Conservation (phyloP, 192 early-diverging fungal genomes). For the Coemansia interrupta region DNA sequence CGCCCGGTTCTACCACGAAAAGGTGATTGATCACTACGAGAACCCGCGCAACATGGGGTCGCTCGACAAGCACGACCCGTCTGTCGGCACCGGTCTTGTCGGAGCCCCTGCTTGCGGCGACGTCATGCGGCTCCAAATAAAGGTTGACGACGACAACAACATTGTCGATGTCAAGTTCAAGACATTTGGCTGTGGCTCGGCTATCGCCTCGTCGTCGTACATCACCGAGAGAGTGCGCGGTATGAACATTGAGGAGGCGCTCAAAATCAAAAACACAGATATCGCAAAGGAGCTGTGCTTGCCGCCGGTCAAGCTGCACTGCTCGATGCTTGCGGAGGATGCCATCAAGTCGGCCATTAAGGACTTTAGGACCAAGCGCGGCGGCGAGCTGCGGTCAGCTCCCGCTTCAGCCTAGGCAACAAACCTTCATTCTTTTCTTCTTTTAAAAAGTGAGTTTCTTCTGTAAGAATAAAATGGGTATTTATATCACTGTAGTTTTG, state of each 20-base stretch:
- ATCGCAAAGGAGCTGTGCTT: slow-evolving; percentile 93
- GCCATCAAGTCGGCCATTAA: slow-evolving; percentile 98
- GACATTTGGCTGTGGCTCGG: slow-evolving; percentile 96
- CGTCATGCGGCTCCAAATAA: slow-evolving; percentile 94
- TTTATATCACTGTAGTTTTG: background rate
- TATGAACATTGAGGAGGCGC: slow-evolving; percentile 86
- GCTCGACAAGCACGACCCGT: slow-evolving; percentile 76
- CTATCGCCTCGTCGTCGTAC: slow-evolving; percentile 88
- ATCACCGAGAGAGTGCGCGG: slow-evolving; percentile 95
- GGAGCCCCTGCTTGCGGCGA: slow-evolving; percentile 85
- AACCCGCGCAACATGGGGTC: slow-evolving; percentile 95
- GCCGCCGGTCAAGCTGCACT: slow-evolving; percentile 97
- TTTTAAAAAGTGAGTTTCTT: background rate
- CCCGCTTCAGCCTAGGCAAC: slow-evolving; percentile 2
- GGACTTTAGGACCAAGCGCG: slow-evolving; percentile 87
- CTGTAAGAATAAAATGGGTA: background rate
- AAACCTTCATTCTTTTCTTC: slow-evolving; percentile 3
- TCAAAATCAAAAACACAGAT: slow-evolving; percentile 92
- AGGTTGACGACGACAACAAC: slow-evolving; percentile 90
- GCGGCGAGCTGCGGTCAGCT: slow-evolving; percentile 25
- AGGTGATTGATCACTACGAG: slow-evolving; percentile 98
- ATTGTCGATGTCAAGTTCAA: slow-evolving; percentile 98
- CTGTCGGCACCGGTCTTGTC: slow-evolving; percentile 95
- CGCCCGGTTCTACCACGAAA: slow-evolving; percentile 52
- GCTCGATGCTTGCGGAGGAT: slow-evolving; percentile 99